These are phyloP conservation scores for Lojkania enalia DNA, from an alignment of 2,329 filamentous ascomycete species.

Conservation along the genomic window DNA sequence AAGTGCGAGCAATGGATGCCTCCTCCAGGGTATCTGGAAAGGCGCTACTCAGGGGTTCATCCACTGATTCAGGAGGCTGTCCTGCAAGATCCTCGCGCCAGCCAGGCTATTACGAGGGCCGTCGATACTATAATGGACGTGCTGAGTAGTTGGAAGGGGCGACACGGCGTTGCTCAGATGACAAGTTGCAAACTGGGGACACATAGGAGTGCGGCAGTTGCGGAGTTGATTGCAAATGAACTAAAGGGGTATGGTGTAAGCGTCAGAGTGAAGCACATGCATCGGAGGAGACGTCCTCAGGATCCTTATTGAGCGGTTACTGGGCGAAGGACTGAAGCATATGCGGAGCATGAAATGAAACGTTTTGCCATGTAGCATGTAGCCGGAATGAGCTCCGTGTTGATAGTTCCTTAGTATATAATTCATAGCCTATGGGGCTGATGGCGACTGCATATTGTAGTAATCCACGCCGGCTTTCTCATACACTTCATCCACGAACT, in stretches of 20 bases:
- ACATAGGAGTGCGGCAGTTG: constrained; percentile 3
- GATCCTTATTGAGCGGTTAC: no score
- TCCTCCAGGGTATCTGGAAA: not conserved
- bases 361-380: no score
- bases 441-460: no score
- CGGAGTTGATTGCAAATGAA: constrained; percentile 1
- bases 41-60: not conserved
- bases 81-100: not conserved
- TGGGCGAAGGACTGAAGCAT: no score
- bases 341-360: no score
- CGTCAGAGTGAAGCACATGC: not conserved
- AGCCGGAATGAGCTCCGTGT: no score
- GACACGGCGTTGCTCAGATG: not conserved
- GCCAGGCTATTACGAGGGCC: not conserved
- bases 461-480: constrained; percentile 14
- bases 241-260: not conserved
- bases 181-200: not conserved
- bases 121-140: not conserved
- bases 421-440: no score
- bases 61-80: not conserved
- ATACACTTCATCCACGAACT: constrained; percentile 16
- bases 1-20: not conserved
- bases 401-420: no score
- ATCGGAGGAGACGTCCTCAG: not conserved
- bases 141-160: not conserved